Evolutionary conservation across 768 basidiomycete genomes (phyloP), one percentile per base, ranked within the genome.

Genomic region (Leccinum imitatum): DNA sequence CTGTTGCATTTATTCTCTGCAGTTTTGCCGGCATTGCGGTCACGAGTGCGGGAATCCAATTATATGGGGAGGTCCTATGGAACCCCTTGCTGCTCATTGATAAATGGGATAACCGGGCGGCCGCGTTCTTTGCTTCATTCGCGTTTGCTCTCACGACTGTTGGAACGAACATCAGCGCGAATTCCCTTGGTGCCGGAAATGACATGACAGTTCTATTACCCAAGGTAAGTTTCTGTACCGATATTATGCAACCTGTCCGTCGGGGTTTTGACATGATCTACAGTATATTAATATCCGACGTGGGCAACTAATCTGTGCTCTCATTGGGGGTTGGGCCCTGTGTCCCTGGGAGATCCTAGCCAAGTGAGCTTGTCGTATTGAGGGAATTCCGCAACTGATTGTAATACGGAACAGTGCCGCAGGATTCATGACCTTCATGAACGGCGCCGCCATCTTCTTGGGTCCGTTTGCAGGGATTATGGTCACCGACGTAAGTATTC

Each of bases 271-370:
- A 58, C 50, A 3, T 17, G 9, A 30, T 44, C 25, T 44, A 23
- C 35, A 69, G 69, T 69, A 69, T 39, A 69, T 95, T 75, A 91
- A 95, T 69, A 91, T 94, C 62, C 80, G 84, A 54, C 80, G 93
- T 10, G 94, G 94, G 1, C 87, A 87, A 67, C 73, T 91, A 60
- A 76, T 95, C 35, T 93, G 91, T 63, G 90, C 91, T 0, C 56
- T 95, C 51, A 69, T 95, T 6, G 91, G 91, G 3, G 91, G 91
- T 1, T 95, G 93, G 93, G 85, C 81, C 0, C 73, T 92, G n/a
- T 86, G 84, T 62, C 91, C 93, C 4, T 95, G 93, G 93, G 85
- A 93, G 73, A 92, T 95, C 56, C 77, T 95, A 33, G 78, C 79
- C 3, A 80, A 77, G 71, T 70, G 30, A 41, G 64, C 17, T 56